Base-by-base conservation (phyloP, 2,329 filamentous ascomycete species). In the Alternaria angustiovoidea region DNA sequence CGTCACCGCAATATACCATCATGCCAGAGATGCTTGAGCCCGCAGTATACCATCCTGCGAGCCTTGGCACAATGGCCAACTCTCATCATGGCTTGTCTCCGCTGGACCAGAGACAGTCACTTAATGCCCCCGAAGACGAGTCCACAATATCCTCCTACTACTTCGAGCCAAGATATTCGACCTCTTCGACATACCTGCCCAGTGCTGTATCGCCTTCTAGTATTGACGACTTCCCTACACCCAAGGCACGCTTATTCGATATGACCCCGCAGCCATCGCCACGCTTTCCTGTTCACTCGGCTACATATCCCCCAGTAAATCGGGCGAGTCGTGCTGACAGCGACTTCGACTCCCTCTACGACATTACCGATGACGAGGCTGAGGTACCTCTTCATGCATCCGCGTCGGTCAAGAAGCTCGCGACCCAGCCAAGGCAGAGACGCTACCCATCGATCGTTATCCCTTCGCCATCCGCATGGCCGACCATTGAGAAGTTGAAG, bases 291-390 rank as follows among this genome's bases (percentile, higher is more conserved):
- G 12, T 63, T 26, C 63, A 66, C 30, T 65, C 72, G 39, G 64
- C 66, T n/a, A 61, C 67, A 16, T 69, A 72, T 46, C 41, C 87
- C 84, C 86, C 64, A 89, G 83, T 87, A 69, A 82, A 85, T 75
- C 89, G 89, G 66, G 87, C 88, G 70, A 83, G 86, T 77, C 90
- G 89, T 66, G 87, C 88, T 69, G 85, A 85, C 64, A 91, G 87
- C 67, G 89, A 92, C 65, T 94, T 94, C 70, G 92, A 96, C 78
- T 92, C 96, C 70, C 82, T 97, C 49, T 97, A 97, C 78, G 91
- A 95, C 78, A 86, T 92, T 42, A 93, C 92, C 16, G 93, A 96
- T 67, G 75, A 93, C 55, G 93, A 96, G 69, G 84, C 87, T 8
- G 79, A 80, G 72, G 76, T 88, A 70, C 71, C 82, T 72, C 73